These are phyloP conservation scores for Petunia hybrid DNA, from an alignment of 305 asterid species.

Conservation along the genomic window DNA sequence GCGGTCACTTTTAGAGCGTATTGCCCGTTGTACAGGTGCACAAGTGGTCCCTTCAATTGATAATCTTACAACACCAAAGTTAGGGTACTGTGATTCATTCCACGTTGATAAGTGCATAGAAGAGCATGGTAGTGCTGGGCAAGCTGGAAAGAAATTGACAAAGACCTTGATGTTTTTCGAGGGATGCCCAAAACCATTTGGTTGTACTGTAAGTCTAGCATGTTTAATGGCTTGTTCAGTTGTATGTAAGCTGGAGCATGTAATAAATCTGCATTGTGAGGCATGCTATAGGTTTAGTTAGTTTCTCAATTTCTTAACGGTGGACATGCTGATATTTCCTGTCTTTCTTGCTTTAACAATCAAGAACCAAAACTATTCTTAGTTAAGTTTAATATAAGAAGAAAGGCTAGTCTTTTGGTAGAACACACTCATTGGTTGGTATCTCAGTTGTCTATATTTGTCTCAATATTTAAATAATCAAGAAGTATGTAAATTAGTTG, in stretches of 20 bases:
- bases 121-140: conserved; percentile 84
- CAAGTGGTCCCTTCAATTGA: conserved; percentile 82
- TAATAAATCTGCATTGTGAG: conserved; percentile 25
- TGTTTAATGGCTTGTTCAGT: conserved; percentile 15
- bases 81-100: conserved; percentile 83
- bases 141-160: conserved; percentile 68
- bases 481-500: conserved; percentile 5
- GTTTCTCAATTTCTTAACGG: not conserved
- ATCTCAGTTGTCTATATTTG: not conserved
- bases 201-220: conserved; percentile 77
- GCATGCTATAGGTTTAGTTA: not conserved
- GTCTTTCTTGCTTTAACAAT: not conserved
- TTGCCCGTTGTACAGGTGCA: conserved; percentile 91
- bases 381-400: not conserved
- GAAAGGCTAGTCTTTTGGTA: conserved; percentile 8
- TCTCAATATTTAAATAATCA: conserved; percentile 2
- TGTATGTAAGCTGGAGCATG: conserved; percentile 19
- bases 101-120: conserved; percentile 83
- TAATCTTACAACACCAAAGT: conserved; percentile 69
- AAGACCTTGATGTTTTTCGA: conserved; percentile 94
- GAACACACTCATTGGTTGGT: not conserved
- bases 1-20: conserved; percentile 85
- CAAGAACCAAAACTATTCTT: conserved; percentile 24
- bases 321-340: conserved; percentile 21
- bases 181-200: conserved; percentile 90